These are phyloP conservation scores for Cicer yamashitae DNA, from an alignment of 306 rosid species.

Conservation along the genomic window DNA sequence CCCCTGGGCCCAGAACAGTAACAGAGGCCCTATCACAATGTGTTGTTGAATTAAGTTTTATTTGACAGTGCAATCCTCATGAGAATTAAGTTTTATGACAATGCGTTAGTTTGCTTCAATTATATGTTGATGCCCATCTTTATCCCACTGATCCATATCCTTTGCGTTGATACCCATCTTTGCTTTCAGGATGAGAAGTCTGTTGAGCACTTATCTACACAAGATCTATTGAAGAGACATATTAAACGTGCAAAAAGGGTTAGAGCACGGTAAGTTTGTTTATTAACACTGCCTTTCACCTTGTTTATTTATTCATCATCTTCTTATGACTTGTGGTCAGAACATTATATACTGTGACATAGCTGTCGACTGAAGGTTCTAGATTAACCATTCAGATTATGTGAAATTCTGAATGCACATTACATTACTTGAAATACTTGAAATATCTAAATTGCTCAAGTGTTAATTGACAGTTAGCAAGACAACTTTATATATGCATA, in stretches of 20 bases:
- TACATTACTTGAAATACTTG: background rate
- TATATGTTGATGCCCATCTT: constrained; percentile 1
- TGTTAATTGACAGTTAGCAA: background rate
- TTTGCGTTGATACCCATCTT: constrained; percentile 29
- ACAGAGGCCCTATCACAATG: background rate
- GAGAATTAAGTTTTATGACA: background rate
- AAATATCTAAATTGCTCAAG: background rate
- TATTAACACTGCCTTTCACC: constrained; percentile 22
- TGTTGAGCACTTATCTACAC: constrained; percentile 50
- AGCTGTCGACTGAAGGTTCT: background rate
- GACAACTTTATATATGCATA: constrained; percentile 1
- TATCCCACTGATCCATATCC: constrained; percentile 17
- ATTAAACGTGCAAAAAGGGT: constrained; percentile 82
- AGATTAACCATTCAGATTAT: constrained; percentile 17
- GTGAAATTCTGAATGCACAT: background rate
- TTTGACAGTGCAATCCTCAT: constrained; percentile 10
- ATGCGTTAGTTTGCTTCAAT: constrained; percentile 1
- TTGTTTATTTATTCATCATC: constrained; percentile 32
- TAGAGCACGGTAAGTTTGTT: constrained; percentile 67
- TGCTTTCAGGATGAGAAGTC: constrained; percentile 66
- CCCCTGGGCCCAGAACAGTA: too few relatives aligned
- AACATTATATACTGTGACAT: constrained; percentile 18
- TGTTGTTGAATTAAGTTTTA: background rate
- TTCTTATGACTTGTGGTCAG: constrained; percentile 14
- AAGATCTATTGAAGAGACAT: constrained; percentile 75